Evolutionary conservation across 1,284 basidiomycete species (phyloP).

Genomic region (Trametes pubescens): DNA sequence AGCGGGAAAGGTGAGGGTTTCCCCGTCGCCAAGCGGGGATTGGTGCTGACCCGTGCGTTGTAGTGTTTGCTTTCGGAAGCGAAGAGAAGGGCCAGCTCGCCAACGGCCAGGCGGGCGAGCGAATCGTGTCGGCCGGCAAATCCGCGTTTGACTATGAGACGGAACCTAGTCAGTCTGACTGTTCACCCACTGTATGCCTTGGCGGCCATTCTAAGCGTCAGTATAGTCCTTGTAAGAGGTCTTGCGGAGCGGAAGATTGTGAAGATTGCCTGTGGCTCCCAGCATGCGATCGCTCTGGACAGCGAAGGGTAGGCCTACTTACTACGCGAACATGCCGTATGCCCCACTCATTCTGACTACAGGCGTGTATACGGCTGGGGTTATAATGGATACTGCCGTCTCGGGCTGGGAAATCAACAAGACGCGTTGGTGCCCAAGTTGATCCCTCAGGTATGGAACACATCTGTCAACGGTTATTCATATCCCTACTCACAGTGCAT

Average conservation of each 20-base stretch:
- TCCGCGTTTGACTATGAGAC: slow-evolving; percentile 83
- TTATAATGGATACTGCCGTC: slow-evolving; percentile 82
- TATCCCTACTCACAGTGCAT: slow-evolving; percentile 13
- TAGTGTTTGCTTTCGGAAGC: slow-evolving; percentile 89
- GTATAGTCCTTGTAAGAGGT: slow-evolving; percentile 72
- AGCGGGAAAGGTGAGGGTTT: slow-evolving; percentile 70
- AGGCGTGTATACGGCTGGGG: slow-evolving; percentile 89
- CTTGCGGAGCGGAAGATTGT: slow-evolving; percentile 80
- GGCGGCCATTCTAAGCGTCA: slow-evolving; percentile 18
- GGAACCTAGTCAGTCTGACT: slow-evolving; percentile 66
- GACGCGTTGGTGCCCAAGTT: slow-evolving; percentile 80
- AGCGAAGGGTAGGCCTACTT: slow-evolving; percentile 63
- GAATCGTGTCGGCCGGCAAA: slow-evolving; percentile 86
- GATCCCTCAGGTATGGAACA: slow-evolving; percentile 68
- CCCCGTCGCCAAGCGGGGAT: slow-evolving; percentile 2
- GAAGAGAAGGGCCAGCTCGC: slow-evolving; percentile 95
- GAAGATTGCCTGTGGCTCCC: slow-evolving; percentile 85
- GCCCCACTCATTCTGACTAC: slow-evolving; percentile 19
- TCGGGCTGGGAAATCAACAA: slow-evolving; percentile 86
- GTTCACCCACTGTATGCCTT: slow-evolving; percentile 17
- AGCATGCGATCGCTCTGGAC: slow-evolving; percentile 87
- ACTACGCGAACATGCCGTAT: no score
- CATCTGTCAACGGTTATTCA: not conserved
- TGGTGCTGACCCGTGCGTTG: slow-evolving; percentile 6
- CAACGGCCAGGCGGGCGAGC: slow-evolving; percentile 89